Conservation (phyloP, 768 basidiomycete species). For the Kwoniella sp. region DNA sequence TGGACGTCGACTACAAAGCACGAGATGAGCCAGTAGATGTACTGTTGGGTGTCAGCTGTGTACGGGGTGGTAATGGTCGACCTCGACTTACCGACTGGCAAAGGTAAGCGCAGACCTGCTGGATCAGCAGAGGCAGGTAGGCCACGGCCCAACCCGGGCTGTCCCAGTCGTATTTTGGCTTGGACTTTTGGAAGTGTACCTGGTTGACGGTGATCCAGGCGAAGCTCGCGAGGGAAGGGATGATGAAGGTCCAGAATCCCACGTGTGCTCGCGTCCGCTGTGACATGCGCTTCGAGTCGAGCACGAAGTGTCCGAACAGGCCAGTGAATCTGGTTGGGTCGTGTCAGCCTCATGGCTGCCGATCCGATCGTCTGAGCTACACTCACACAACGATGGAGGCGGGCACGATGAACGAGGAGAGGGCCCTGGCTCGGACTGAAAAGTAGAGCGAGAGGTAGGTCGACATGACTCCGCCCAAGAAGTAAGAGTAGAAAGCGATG, state of each 20-base stretch:
- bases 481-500: conserved; percentile 20
- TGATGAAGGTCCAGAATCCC: conserved; percentile 14
- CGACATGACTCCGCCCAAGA: conserved; percentile 17
- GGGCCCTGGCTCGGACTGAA: conserved; percentile 17
- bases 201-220: conserved; percentile 15
- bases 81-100: conserved; percentile 18
- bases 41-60: conserved; percentile 10
- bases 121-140: conserved; percentile 18
- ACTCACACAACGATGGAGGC: conserved; percentile 17
- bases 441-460: conserved; percentile 24
- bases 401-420: conserved; percentile 30
- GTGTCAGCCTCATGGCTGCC: not conserved
- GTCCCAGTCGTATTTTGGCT: conserved; percentile 20
- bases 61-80: too few relatives aligned
- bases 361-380: not conserved
- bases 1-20: not conserved
- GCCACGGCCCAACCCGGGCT: conserved; percentile 17
- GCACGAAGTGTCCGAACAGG: conserved; percentile 13
- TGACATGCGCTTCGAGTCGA: conserved; percentile 9
- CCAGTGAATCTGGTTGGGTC: conserved; percentile 13
- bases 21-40: conserved; percentile 18
- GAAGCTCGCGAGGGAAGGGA: conserved; percentile 15
- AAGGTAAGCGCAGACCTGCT: conserved; percentile 14
- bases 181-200: conserved; percentile 2
- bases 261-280: conserved; percentile 18